A percentile compares a stretch with the other conserved stretches of the same genome.
phyloP scores from a whole-genome alignment of 139 green algal genomes.

The Micromonas pusilla region DNA sequence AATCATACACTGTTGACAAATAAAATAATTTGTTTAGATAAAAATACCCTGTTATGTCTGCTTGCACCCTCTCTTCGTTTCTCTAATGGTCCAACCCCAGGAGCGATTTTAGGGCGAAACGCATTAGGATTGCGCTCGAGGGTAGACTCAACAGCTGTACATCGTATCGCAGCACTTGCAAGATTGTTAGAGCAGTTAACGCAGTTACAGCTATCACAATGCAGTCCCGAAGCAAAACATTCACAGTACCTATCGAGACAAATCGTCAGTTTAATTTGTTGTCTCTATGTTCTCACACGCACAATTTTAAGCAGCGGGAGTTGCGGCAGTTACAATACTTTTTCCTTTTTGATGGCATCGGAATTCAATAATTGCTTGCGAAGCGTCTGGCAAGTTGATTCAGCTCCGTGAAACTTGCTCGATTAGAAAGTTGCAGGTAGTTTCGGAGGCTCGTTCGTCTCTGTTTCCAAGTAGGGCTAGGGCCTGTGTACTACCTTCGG shows the following conservation, averaged over 20 bases:
- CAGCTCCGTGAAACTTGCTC: too few relatives aligned
- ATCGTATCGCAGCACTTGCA: slow-evolving; percentile 43
- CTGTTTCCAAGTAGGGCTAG: too few relatives aligned
- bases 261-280: neutral
- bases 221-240: slow-evolving; percentile 55
- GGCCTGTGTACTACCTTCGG: too few relatives aligned
- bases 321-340: slow-evolving; percentile 49
- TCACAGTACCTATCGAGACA: slow-evolving; percentile 41
- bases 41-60: neutral
- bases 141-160: slow-evolving; percentile 37
- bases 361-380: too few relatives aligned
- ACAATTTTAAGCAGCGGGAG: slow-evolving; percentile 50
- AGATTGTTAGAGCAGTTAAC: slow-evolving; percentile 54
- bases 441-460: too few relatives aligned
- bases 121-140: slow-evolving; percentile 51
- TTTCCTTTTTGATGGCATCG: too few relatives aligned
- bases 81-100: neutral
- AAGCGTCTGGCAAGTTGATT: too few relatives aligned
- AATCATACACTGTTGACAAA: neutral
- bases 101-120: slow-evolving; percentile 46
- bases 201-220: slow-evolving; percentile 60
- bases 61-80: neutral
- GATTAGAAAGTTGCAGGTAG: too few relatives aligned
- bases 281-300: neutral
- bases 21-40: too few relatives aligned